phyloP scores from a whole-genome alignment of 2,329 filamentous ascomycete genomes.

The Talaromyces rugulosus region DNA sequence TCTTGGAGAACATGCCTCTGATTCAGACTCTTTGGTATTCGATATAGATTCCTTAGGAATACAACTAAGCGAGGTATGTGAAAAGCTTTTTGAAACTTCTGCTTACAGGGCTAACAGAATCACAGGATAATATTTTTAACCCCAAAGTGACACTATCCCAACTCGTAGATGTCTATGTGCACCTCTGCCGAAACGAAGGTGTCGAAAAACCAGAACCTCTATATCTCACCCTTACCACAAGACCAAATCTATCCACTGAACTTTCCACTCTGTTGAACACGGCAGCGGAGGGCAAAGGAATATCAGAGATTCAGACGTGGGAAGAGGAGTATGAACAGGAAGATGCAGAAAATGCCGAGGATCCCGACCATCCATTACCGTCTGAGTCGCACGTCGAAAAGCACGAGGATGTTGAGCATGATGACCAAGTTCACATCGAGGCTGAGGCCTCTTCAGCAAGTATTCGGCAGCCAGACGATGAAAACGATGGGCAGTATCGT shows the following conservation, averaged over 20 bases:
- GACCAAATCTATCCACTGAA: constrained; percentile 51
- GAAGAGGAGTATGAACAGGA: constrained; percentile 44
- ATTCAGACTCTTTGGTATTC: constrained; percentile 56
- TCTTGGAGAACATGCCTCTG: constrained; percentile 51
- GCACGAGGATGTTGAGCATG: constrained; percentile 13
- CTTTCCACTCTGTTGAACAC: constrained; percentile 50
- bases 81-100: neutral
- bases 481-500: constrained; percentile 10
- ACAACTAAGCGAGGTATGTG: constrained; percentile 54
- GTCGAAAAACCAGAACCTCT: constrained; percentile 50
- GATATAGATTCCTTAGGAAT: constrained; percentile 53
- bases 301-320: constrained; percentile 45
- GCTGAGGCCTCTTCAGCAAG: constrained; percentile 3
- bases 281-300: constrained; percentile 54
- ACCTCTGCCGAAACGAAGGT: constrained; percentile 57
- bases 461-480: neutral
- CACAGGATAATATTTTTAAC: constrained; percentile 47
- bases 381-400: constrained; percentile 10
- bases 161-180: constrained; percentile 57
- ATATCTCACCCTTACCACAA: constrained; percentile 54
- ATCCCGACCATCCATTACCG: neutral
- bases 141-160: constrained; percentile 51
- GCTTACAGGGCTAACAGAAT: constrained; percentile 20
- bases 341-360: constrained; percentile 6
- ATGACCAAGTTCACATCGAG: constrained; percentile 13